Evolutionary conservation across 139 green algal species (phyloP), one percentile per base, ranked within the genome.

Genomic region (Asterochloris sp.): DNA sequence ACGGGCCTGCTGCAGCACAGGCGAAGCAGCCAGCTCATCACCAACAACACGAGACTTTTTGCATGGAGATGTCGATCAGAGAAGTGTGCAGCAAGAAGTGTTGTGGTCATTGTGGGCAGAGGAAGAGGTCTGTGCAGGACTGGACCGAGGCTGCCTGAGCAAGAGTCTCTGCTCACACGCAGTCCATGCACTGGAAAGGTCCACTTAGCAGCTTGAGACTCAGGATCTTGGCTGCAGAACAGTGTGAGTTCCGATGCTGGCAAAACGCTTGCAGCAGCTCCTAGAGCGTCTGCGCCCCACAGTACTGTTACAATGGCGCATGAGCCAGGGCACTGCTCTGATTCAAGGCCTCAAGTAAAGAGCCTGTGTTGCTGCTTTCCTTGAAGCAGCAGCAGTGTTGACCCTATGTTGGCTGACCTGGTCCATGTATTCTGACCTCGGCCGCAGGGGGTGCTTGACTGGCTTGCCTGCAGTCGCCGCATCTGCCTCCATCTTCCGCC

Each of bases 371-470:
- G 66, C 21, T 71, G 66, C 66, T 54, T 54, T 54, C 2, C 38
- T 54, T 6, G 6, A n/a, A n/a, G 16, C 63, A 23, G 66, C 66
- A 26, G 8, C 66, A 71, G 66, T 23, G 1, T 71, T 71, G 61
- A 47, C 47, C 38, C 12, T 10, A 73, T 19, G 76, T n/a, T 54
- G 15, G 61, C 61, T 54, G 38, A 92, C 87, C 88, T 94, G 91
- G 23, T 86, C 83, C 74, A 98, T 27, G 80, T 99, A 99, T 28
- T 96, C 93, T 0, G 66, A 27, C 12, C 96, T 87, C 60, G 86
- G 82, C 23, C 86, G 80, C 19, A 81, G 63, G 62, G 62, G 62
- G n/a, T 81, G 62, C 15, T 81, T 81, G 26, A 81, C 77, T 21
- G 29, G n/a, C 17, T 80, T 80, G 21, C 76, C 76, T 62, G 67